phyloP scores from a whole-genome alignment of 768 basidiomycete genomes.

The Sarcomyxa edulis region DNA sequence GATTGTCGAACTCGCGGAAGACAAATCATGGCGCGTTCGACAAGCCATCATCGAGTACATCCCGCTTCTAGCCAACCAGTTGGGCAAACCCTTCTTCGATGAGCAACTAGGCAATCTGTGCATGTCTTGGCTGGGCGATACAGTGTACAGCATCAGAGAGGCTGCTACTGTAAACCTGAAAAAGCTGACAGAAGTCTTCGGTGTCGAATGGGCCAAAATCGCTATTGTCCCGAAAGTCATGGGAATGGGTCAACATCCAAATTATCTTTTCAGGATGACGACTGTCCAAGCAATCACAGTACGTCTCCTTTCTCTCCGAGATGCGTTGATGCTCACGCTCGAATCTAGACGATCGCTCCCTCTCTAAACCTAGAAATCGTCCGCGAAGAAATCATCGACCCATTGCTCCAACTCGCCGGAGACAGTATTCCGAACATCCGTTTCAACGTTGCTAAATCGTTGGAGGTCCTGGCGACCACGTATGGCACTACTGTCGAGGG shows the following conservation, averaged over 20 bases:
- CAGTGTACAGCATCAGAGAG: constrained; percentile 96
- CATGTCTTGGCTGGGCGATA: constrained; percentile 99
- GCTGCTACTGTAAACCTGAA: constrained; percentile 96
- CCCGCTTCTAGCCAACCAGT: constrained; percentile 96
- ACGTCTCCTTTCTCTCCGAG: constrained; percentile 23
- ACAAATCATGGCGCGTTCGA: constrained; percentile 99
- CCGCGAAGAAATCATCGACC: constrained; percentile 76
- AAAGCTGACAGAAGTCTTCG: constrained; percentile 97
- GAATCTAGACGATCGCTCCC: constrained; percentile 85
- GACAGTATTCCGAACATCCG: constrained; percentile 99
- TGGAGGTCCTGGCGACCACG: constrained; percentile 81
- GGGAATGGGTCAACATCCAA: constrained; percentile 94
- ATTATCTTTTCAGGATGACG: constrained; percentile 97
- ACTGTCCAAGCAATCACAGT: constrained; percentile 98
- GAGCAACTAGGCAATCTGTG: constrained; percentile 95
- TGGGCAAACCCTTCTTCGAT: constrained; percentile 96
- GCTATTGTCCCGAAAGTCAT: constrained; percentile 97
- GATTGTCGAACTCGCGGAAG: constrained; percentile 96
- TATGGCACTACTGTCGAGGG: constrained; percentile 66
- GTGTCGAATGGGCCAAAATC: constrained; percentile 92
- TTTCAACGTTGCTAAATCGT: constrained; percentile 95
- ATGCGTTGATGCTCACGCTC: constrained; percentile 4
- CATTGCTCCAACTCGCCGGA: constrained; percentile 73
- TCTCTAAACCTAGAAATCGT: constrained; percentile 83
- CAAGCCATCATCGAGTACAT: constrained; percentile 99